Conservation (phyloP, 1,139 yeast species). For the Yamadazyma buinensis region DNA sequence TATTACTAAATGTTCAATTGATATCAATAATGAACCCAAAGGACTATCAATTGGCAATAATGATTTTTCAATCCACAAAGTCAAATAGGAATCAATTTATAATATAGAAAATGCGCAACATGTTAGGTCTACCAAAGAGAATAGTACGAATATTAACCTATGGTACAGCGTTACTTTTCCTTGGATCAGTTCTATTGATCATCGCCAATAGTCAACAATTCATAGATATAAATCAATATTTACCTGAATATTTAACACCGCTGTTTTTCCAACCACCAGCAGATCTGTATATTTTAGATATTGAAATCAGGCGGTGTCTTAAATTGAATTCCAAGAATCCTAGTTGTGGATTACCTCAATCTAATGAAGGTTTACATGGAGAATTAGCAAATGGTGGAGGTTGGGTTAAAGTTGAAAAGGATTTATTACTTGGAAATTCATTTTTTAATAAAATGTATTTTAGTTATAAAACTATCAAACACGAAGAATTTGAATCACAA, state of each 20-base stretch:
- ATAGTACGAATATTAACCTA: constrained; percentile 24
- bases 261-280: constrained; percentile 39
- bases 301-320: constrained; percentile 30
- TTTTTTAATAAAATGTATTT: constrained; percentile 31
- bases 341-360: constrained; percentile 31
- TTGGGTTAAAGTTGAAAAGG: constrained; percentile 38
- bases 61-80: no score
- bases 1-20: no score
- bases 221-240: constrained; percentile 24
- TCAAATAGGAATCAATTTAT: not conserved
- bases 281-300: constrained; percentile 35
- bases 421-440: constrained; percentile 31
- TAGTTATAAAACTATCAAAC: constrained; percentile 28
- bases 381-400: constrained; percentile 25
- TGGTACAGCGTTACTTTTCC: constrained; percentile 14
- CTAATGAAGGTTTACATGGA: constrained; percentile 27
- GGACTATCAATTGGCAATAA: no score
- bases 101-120: constrained; percentile 5
- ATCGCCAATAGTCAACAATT: constrained; percentile 32
- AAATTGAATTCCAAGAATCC: constrained; percentile 20
- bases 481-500: constrained; percentile 18
- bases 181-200: constrained; percentile 21
- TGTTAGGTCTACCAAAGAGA: constrained; percentile 24
- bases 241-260: constrained; percentile 32
- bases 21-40: no score